Evolutionary conservation across 2,329 filamentous ascomycete species (phyloP), one percentile per base, ranked within the genome.

Genomic region (Alternaria sp.): DNA sequence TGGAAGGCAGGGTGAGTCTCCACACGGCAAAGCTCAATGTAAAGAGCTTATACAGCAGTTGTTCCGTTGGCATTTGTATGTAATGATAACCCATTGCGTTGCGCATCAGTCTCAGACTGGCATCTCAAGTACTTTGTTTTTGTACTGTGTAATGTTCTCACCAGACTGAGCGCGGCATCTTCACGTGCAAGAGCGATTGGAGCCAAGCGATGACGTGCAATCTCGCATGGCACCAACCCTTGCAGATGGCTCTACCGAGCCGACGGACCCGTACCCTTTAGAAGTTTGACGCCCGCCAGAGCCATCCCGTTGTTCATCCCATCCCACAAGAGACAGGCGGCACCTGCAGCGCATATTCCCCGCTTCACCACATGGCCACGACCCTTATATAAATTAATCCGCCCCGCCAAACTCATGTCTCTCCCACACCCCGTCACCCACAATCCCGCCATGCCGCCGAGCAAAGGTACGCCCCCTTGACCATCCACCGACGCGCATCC

Each of bases 371-470:
- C 54, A 67, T 65, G 67, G 65, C 65, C 67, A 52, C 66, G 62
- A 67, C 56, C 36, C 60, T 61, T 62, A 61, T 66, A 70, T 73
- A 69, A 71, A 67, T 74, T 72, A 70, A 59, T 51, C 67, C 58
- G 62, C 67, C 66, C 72, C 69, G 47, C 63, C 56, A 65, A 63
- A 51, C 67, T 68, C 70, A 80, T 80, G 77, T 80, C 77, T 67
- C 64, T 80, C 32, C 77, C 77, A 59, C 69, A 63, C 50, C 77
- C 77, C 57, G 77, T 73, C 69, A 80, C 77, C 53, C 76, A 50
- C 73, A 40, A 40, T 40, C 36, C 77, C 62, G 77, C 67, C 53
- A 80, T 80, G 77, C 76, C 76, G 69, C 67, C 73, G 73, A 78
- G 72, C 72, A 77, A 74, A 78, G 77, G 77, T 72, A 66, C 64